Conservation (phyloP, 1,139 yeast genomes). For the Kodamaea sp. region DNA sequence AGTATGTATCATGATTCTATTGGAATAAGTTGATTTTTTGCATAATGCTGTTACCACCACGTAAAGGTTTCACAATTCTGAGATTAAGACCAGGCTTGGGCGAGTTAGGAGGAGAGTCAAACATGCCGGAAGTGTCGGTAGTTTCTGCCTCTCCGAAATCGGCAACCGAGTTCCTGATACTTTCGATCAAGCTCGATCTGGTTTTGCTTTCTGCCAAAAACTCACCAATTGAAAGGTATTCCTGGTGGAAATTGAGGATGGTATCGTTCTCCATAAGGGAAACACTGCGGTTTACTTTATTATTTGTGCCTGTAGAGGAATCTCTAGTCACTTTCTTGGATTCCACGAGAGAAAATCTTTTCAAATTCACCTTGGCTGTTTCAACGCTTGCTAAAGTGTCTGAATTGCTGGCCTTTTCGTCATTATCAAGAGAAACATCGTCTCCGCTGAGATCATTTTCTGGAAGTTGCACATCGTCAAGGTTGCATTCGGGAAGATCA, state of each 20-base stretch:
- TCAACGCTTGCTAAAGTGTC: slow-evolving; percentile 12
- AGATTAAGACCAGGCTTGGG: slow-evolving; percentile 51
- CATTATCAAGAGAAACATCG: slow-evolving; percentile 6
- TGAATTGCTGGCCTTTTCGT: slow-evolving; percentile 11
- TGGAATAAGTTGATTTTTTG: slow-evolving; percentile 18
- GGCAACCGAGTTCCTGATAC: slow-evolving; percentile 13
- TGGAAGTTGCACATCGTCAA: slow-evolving; percentile 14
- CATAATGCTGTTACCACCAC: slow-evolving; percentile 48
- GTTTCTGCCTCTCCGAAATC: slow-evolving; percentile 13
- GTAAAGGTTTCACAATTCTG: slow-evolving; percentile 65
- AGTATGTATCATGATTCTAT: no score
- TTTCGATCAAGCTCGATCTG: slow-evolving; percentile 13
- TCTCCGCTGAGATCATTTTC: slow-evolving; percentile 4
- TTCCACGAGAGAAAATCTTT: slow-evolving; percentile 12
- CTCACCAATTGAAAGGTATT: slow-evolving; percentile 17
- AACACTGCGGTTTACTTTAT: slow-evolving; percentile 7
- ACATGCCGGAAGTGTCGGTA: slow-evolving; percentile 23
- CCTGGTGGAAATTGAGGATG: slow-evolving; percentile 19
- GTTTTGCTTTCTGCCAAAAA: slow-evolving; percentile 17
- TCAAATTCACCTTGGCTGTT: slow-evolving; percentile 10
- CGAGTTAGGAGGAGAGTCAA: slow-evolving; percentile 24
- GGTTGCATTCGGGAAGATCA: slow-evolving; percentile 17
- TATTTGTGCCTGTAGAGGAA: slow-evolving; percentile 10
- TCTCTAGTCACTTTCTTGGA: slow-evolving; percentile 7
- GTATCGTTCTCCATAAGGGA: slow-evolving; percentile 4